A percentile compares a stretch with the other conserved stretches of the same genome.
Evolutionary conservation across 2,329 filamentous ascomycete genomes (phyloP).

Genomic region (Epichloe bromicola): DNA sequence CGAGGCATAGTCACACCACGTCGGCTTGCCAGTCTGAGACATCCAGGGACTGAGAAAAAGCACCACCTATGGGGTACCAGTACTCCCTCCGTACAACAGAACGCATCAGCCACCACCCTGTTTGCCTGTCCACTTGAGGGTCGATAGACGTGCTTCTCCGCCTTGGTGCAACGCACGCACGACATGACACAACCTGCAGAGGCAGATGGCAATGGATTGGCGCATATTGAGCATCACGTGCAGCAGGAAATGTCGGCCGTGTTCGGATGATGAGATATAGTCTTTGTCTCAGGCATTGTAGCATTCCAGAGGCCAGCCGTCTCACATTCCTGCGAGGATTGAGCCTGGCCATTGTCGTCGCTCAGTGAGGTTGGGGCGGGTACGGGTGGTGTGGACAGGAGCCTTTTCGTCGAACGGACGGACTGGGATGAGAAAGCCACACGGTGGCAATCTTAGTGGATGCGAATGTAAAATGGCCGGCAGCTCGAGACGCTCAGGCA

Average conservation of each 20-base stretch:
- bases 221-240: constrained; percentile 14
- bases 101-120: neutral
- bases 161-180: constrained; percentile 4
- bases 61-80: neutral
- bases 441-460: constrained; percentile 4
- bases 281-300: constrained; percentile 23
- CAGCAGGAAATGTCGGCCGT: constrained; percentile 9
- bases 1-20: constrained; percentile 6
- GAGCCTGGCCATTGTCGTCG: constrained; percentile 21
- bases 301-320: constrained; percentile 20
- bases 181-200: constrained; percentile 8
- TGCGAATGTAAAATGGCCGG: neutral
- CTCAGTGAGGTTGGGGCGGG: constrained; percentile 17
- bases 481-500: neutral
- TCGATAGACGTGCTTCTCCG: neutral
- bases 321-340: constrained; percentile 15
- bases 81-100: neutral
- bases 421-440: constrained; percentile 3
- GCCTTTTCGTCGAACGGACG: constrained; percentile 1
- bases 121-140: too few relatives aligned
- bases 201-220: constrained; percentile 5
- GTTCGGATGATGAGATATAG: constrained; percentile 16
- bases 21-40: constrained; percentile 6
- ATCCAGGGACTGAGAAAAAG: constrained; percentile 8
- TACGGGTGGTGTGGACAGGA: constrained; percentile 1